Base-by-base conservation (phyloP, 2,329 filamentous ascomycete genomes). In the Moelleriella libera region DNA sequence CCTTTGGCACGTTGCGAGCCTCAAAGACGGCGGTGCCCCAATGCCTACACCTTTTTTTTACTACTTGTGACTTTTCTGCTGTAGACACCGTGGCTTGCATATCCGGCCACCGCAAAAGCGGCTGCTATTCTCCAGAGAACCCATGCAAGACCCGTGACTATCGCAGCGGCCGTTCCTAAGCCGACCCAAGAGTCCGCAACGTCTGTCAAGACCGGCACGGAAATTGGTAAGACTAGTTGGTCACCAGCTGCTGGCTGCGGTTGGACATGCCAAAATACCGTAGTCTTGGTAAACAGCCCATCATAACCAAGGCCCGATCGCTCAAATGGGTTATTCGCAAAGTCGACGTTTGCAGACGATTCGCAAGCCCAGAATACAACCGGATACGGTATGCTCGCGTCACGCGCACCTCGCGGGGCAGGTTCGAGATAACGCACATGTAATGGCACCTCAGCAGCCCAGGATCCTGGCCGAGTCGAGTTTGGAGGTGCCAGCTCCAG, bases 291-390 rank as follows among this genome's bases (percentile, higher is more conserved):
- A 61, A 96, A 96, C 7, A 94, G 64, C 0, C 74, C 77, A 53
- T 96, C 90, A 61, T 89, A 96, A 1, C 88, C 89, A n/a, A 96
- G 57, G 58, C 87, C 78, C n/a, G 74, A 68, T 5, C 86, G 72
- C 61, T 96, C 89, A 63, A 97, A 97, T 0, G 90, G 90, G 57
- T 85, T 95, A 5, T 73, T 75, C 0, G 75, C 64, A 64, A 90
- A 85, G 56, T 85, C 83, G 1, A 72, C 73, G 1, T 75, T 78
- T 46, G 78, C 74, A 8, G 78, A 75, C 0, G 82, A 76, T 6
- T 76, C 71, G 59, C 90, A 97, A 0, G 88, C 88, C 89, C 89
- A 96, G 68, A 96, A 96, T 0, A 96, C 76, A 0, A 78, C 76
- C 0, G 90, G 90, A 68, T 84, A 89, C 0, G 90, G 85, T 0